Evolutionary conservation across 805 yeast species (phyloP), one percentile per base, ranked within the genome.

Genomic region (Monosporozyma siamensis): DNA sequence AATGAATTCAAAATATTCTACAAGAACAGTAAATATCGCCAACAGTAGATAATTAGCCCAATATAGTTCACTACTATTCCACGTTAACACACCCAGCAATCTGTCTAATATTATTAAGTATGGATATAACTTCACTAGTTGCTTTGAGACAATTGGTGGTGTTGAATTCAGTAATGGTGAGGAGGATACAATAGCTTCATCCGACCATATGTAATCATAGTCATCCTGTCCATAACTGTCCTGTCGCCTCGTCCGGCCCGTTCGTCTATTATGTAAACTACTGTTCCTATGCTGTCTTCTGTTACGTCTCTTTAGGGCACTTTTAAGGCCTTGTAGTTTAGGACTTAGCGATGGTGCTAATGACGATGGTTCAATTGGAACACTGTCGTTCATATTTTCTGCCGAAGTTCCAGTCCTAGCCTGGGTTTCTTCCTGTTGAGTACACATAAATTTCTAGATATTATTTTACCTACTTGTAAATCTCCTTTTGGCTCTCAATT

Each of bases 141-240:
- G 85, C 51, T 83, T 83, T 25, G 95, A 80, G 12, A 90, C 87
- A 1, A 88, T 77, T 4, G 95, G 92, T 3, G 97, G 97, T 0
- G 98, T 90, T 1, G 87, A 78, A 2, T 88, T 78, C 27, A 87
- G 71, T 48, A 90, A 71, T 1, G 97, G 95, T 3, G 95, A 83
- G 1, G 92, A 74, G 46, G 39, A 40, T 17, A 39, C 18, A 12
- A 39, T 32, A 4, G 36, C 22, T 12, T 34, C 37, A 14, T 34
- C 37, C 10, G 26, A 22, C 56, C 57, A 12, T 53, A 49, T n/a
- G 51, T 46, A 22, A 18, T 34, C 21, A n/a, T 34, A 22, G n/a
- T 22, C 26, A 9, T 15, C 26, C 12, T 21, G 32, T 29, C 34
- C 20, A 29, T 37, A 30, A 22, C 29, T n/a, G 12, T 25, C 29